These are phyloP conservation scores for Tranzscheliella williamsii DNA, from an alignment of 1,284 basidiomycete species.

Conservation along the genomic window DNA sequence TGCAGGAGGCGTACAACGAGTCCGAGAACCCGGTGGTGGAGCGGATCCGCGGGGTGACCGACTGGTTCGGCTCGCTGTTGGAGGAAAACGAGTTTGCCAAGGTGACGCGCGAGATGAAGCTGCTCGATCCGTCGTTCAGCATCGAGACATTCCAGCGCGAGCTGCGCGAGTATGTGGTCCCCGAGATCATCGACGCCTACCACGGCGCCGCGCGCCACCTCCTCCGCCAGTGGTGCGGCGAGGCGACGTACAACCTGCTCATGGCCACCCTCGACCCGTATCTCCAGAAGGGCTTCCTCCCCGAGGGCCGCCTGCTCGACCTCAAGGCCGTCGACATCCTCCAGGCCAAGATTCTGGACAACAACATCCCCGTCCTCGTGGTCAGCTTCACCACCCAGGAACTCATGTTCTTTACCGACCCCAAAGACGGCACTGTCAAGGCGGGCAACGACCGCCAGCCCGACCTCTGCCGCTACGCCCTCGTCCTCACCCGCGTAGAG, in stretches of 20 bases:
- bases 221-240: conserved; percentile 88
- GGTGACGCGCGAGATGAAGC: conserved; percentile 83
- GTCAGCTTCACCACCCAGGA: conserved; percentile 93
- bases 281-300: conserved; percentile 76
- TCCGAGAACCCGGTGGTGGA: conserved; percentile 89
- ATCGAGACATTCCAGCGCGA: conserved; percentile 86
- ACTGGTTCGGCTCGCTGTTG: conserved; percentile 83
- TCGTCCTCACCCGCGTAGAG: conserved; percentile 84
- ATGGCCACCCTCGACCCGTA: conserved; percentile 98
- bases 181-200: conserved; percentile 96
- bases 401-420: conserved; percentile 86
- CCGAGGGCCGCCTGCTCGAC: conserved; percentile 54
- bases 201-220: conserved; percentile 83
- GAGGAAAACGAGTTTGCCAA: conserved; percentile 98
- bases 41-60: conserved; percentile 78
- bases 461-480: conserved; percentile 89
- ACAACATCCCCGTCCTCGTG: conserved; percentile 84
- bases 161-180: conserved; percentile 92
- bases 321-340: conserved; percentile 54
- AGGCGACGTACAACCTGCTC: conserved; percentile 88
- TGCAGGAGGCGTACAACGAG: conserved; percentile 71
- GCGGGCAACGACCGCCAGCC: conserved; percentile 87
- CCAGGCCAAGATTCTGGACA: conserved; percentile 68
- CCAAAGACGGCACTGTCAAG: conserved; percentile 79
- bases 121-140: conserved; percentile 82